Evolutionary conservation across 345 rosid genomes (phyloP).

Genomic region (Punica granatum): DNA sequence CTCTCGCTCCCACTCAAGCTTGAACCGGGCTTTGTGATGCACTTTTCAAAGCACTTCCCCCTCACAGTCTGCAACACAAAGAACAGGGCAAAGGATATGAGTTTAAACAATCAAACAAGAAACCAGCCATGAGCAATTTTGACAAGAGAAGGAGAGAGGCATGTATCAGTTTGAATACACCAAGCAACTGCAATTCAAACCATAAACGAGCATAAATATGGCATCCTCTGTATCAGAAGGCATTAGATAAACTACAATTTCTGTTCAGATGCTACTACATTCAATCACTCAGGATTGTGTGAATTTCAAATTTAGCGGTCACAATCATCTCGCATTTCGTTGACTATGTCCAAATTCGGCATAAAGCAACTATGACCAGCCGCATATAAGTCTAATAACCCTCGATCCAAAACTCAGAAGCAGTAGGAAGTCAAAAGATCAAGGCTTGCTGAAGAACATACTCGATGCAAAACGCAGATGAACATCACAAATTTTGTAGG

Average conservation of each 20-base stretch:
- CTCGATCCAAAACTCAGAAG: no score
- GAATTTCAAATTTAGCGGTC: no score
- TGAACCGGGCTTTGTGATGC: constrained; percentile 86
- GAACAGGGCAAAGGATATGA: not conserved
- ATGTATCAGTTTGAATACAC: not conserved
- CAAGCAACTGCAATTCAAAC: not conserved
- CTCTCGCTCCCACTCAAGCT: constrained; percentile 87
- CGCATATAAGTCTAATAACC: no score
- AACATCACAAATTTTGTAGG: no score
- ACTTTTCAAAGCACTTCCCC: constrained; percentile 81
- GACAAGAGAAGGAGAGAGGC: not conserved
- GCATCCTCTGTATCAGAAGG: not conserved
- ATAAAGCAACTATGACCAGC: no score
- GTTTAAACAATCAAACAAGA: not conserved
- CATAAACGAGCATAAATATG: not conserved
- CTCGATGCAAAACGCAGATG: no score
- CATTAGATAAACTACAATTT: not conserved
- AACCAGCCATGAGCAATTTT: not conserved
- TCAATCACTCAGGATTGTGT: no score
- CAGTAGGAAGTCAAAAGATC: no score
- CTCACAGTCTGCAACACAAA: constrained; percentile 49
- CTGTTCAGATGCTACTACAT: no score
- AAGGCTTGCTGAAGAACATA: no score
- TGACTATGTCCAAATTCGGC: no score
- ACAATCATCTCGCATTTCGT: no score